phyloP scores from a whole-genome alignment of 768 basidiomycete genomes.

The Boletus reticulatus region DNA sequence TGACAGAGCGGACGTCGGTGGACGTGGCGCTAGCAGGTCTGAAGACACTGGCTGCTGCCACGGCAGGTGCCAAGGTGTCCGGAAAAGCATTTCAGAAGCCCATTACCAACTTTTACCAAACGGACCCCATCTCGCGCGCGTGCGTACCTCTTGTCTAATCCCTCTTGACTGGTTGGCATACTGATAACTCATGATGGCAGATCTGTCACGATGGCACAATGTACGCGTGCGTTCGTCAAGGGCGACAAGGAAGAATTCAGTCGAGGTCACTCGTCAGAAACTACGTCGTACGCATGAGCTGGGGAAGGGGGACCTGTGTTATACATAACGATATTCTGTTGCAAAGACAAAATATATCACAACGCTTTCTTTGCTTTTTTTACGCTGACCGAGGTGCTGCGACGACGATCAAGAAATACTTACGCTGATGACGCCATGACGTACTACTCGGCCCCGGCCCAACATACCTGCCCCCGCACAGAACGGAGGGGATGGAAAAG shows the following conservation, averaged over 20 bases:
- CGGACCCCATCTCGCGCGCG: conserved; percentile 93
- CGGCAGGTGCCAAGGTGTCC: conserved; percentile 54
- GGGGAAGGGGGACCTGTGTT: neutral
- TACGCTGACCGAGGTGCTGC: too few species aligned
- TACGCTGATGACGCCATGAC: too few species aligned
- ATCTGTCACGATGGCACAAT: conserved; percentile 96
- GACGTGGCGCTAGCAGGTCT: conserved; percentile 74
- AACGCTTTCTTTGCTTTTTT: too few species aligned
- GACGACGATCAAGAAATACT: too few species aligned
- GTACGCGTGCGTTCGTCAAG: conserved; percentile 82
- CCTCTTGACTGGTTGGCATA: neutral
- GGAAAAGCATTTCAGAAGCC: conserved; percentile 70
- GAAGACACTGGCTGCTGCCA: conserved; percentile 49
- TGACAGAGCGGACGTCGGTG: conserved; percentile 69
- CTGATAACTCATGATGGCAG: conserved; percentile 33
- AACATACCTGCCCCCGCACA: too few species aligned
- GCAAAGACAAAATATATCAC: conserved; percentile 11
- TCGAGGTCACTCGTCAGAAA: neutral
- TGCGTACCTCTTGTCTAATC: conserved; percentile 42
- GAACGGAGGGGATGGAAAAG: too few species aligned
- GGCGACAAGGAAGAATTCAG: conserved; percentile 39
- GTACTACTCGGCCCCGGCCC: too few species aligned
- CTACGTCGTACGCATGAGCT: conserved; percentile 17
- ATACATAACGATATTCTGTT: neutral
- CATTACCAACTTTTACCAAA: conserved; percentile 92